Conservation (phyloP, 1,139 yeast genomes). For the Pneumocystis murina region DNA sequence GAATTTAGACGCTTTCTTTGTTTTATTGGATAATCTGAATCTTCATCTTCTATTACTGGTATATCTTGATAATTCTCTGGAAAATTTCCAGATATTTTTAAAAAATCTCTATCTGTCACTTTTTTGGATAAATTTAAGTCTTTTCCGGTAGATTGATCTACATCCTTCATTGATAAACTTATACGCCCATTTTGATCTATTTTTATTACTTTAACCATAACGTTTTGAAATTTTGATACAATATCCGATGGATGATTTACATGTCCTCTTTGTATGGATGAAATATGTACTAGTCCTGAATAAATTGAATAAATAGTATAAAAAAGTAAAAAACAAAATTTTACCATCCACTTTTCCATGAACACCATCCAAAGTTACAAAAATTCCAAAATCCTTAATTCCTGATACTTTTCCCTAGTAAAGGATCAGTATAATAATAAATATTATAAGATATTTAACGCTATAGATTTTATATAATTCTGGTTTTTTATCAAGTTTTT, state of each 20-base stretch:
- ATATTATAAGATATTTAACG: background rate
- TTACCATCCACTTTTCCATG: slow-evolving; percentile 23
- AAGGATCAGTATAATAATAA: background rate
- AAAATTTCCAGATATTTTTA: slow-evolving; percentile 8
- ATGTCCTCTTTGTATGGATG: slow-evolving; percentile 42
- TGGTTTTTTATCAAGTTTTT: slow-evolving; percentile 24
- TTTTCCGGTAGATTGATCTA: slow-evolving; percentile 56
- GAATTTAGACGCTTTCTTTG: slow-evolving; percentile 45
- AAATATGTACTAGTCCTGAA: slow-evolving; percentile 60
- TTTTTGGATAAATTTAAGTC: slow-evolving; percentile 19
- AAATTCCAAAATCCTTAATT: slow-evolving; percentile 62
- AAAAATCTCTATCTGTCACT: slow-evolving; percentile 1
- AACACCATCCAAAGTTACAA: slow-evolving; percentile 38
- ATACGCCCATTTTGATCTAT: slow-evolving; percentile 33
- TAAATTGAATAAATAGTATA: background rate
- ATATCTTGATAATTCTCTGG: slow-evolving; percentile 4
- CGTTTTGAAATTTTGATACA: slow-evolving; percentile 42
- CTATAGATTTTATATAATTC: slow-evolving; percentile 34
- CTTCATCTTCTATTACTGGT: slow-evolving; percentile 3
- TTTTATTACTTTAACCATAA: slow-evolving; percentile 45
- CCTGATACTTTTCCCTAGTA: slow-evolving; percentile 41
- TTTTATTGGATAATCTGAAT: slow-evolving; percentile 2
- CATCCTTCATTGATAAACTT: slow-evolving; percentile 54
- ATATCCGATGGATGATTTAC: slow-evolving; percentile 46
- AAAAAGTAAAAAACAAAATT: background rate